Base-by-base conservation (phyloP, 176 grass and related monocot species). In the Panicum miliaceum region DNA sequence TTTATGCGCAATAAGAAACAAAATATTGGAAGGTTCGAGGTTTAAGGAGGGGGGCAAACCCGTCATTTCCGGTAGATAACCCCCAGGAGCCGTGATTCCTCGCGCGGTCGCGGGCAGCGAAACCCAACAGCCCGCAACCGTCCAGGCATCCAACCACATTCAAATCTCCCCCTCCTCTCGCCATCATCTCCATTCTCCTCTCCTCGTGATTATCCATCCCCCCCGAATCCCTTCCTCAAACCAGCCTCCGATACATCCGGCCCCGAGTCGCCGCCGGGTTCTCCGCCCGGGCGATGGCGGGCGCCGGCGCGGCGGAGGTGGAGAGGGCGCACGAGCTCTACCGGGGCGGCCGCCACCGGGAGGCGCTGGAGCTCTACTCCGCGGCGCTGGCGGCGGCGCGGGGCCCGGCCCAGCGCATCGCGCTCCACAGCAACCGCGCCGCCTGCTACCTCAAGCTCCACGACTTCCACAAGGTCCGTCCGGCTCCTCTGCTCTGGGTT, bases 401-500 rank as follows among this genome's bases (percentile, higher is more conserved):
- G 62, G 85, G 80, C 18, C 86, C 90, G 53, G 85, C 83, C 25
- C 93, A 98, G 89, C 94, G 92, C 82, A 94, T 98, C 74, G 96
- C 96, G 3, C 90, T 98, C 37, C 96, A 98, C 73, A 98, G 96
- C 87, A 98, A 98, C 74, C 91, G 93, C 20, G 96, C 96, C 50
- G 96, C 96, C 47, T 98, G 93, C 91, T 96, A 95, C 88, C 87
- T 98, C 42, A 95, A 98, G 78, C 84, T 98, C 77, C 93, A 98
- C 50, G 80, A 92, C 64, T 98, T 98, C 90, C 89, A 87, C 70
- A 91, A 94, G 93, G 91, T 98, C 5, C 10, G 23, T 98, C 5
- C 10, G 23, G 11, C 2, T 10, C 29, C 10, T 0, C 8, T 73
- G 25, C 73, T 11, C 38, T 76, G 14, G 12, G 7, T 61, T 62